Base-by-base conservation (phyloP, 306 rosid genomes). In the Albizia julibrissin region DNA sequence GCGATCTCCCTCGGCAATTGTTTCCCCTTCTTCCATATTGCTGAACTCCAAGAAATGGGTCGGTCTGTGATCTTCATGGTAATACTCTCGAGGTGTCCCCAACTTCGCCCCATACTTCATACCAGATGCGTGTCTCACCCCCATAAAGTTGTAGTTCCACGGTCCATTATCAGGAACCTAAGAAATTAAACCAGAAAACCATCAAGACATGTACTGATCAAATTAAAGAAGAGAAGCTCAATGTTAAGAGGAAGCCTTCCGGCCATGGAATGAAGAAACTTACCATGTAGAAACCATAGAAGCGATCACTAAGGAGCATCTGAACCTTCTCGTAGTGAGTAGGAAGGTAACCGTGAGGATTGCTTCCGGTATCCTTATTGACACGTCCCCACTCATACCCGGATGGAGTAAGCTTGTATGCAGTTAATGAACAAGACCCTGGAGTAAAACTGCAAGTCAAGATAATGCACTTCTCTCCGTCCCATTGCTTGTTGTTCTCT, bases 371-470 rank as follows among this genome's bases (percentile, higher is more conserved):
- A 84, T 96, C 99, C 90, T 96, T 96, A 80, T 93, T 96, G 81
- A 90, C 79, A 62, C 99, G 98, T 31, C 99, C 99, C 99, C 99
- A 96, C 81, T 96, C 99, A 39, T 93, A 96, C 79, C 99, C 99
- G 21, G 99, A 91, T 59, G 94, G 98, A 75, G 99, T 96, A 33
- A 93, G 92, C 82, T 96, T 96, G 81, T 96, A 96, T 3, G 98
- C 97, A 37, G 99, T 96, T 80, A 96, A 86, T 18, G 98, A 96
- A 87, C 99, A 96, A 21, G 99, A 96, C 78, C 99, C 99, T 4
- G 99, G 99, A 69, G 99, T 96, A 76, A 96, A 96, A 88, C 99
- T 96, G 91, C 99, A 96, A 44, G 99, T 96, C 88, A 96, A 90
- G 47, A 96, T 50, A 33, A 96, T 96, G 81, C 97, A 93, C 83